phyloP scores from a whole-genome alignment of 2,329 filamentous ascomycete species.

The Neoarthrinium moseri region DNA sequence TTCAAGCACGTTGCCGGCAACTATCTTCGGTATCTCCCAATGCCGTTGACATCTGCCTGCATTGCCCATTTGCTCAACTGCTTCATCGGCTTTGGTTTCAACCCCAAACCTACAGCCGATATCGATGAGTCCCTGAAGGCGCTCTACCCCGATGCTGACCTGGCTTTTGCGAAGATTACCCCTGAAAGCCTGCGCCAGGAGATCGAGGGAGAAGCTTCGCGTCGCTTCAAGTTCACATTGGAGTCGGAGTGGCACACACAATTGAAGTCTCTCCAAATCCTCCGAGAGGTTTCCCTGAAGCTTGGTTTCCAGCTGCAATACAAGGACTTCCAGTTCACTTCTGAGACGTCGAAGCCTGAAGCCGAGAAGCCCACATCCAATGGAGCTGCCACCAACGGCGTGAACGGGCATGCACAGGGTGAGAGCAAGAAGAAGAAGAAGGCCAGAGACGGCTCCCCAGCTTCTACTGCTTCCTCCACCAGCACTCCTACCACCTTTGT shows the following conservation, averaged over 20 bases:
- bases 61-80: slow-evolving; percentile 91
- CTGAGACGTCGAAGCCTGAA: slow-evolving; percentile 27
- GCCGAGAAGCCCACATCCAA: slow-evolving; percentile 23
- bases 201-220: slow-evolving; percentile 68
- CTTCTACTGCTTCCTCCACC: slow-evolving; percentile 41
- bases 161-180: slow-evolving; percentile 76
- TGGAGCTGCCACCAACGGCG: slow-evolving; percentile 30
- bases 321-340: slow-evolving; percentile 70
- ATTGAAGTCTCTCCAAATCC: slow-evolving; percentile 75
- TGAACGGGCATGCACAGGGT: slow-evolving; percentile 41
- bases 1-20: slow-evolving; percentile 90
- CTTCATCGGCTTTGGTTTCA: slow-evolving; percentile 74
- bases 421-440: slow-evolving; percentile 59
- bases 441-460: slow-evolving; percentile 52
- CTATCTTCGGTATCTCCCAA: slow-evolving; percentile 76
- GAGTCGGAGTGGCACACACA: slow-evolving; percentile 64
- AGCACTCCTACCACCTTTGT: slow-evolving; percentile 62
- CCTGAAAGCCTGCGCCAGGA: slow-evolving; percentile 68
- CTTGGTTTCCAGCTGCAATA: slow-evolving; percentile 84
- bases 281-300: slow-evolving; percentile 86
- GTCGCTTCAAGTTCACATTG: slow-evolving; percentile 76
- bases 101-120: slow-evolving; percentile 74
- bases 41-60: slow-evolving; percentile 76
- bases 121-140: slow-evolving; percentile 71
- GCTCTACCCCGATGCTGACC: slow-evolving; percentile 79